These are phyloP conservation scores for Fusarium sp. DNA, from an alignment of 2,329 filamentous ascomycete genomes.

Conservation along the genomic window DNA sequence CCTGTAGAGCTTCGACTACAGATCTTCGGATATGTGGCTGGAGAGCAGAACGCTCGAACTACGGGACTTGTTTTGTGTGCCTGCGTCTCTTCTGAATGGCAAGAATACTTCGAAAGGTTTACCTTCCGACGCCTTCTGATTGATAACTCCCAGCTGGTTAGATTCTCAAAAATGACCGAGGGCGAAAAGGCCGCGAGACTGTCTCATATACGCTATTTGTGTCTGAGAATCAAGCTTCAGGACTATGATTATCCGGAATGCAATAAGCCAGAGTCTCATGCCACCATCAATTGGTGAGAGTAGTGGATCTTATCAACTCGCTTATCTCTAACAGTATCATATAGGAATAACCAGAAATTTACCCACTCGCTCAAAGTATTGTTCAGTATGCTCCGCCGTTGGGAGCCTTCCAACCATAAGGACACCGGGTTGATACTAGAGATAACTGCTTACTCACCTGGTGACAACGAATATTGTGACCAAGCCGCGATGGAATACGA, in stretches of 20 bases:
- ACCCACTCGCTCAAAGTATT: fast-evolving
- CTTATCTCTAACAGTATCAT: fast-evolving
- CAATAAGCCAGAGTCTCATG: not conserved
- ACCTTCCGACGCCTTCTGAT: not conserved
- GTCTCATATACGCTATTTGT: not conserved
- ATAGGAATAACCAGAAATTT: not conserved
- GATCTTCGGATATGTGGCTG: not conserved
- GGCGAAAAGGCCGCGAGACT: not conserved
- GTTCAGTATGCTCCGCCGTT: fast-evolving
- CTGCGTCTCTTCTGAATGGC: not conserved
- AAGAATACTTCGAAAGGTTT: not conserved
- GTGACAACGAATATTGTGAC: too few species aligned
- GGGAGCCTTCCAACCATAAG: fast-evolving
- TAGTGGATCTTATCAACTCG: fast-evolving
- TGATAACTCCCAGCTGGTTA: not conserved
- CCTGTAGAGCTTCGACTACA: not conserved
- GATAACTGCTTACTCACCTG: not conserved
- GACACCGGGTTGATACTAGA: not conserved
- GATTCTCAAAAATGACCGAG: fast-evolving
- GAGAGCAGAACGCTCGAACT: not conserved
- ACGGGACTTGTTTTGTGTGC: fast-evolving
- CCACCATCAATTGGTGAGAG: not conserved
- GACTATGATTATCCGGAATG: not conserved
- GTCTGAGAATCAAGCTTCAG: not conserved
- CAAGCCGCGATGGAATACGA: too few species aligned